Evolutionary conservation across 2,329 filamentous ascomycete genomes (phyloP).

Genomic region (Colletotrichum lini): DNA sequence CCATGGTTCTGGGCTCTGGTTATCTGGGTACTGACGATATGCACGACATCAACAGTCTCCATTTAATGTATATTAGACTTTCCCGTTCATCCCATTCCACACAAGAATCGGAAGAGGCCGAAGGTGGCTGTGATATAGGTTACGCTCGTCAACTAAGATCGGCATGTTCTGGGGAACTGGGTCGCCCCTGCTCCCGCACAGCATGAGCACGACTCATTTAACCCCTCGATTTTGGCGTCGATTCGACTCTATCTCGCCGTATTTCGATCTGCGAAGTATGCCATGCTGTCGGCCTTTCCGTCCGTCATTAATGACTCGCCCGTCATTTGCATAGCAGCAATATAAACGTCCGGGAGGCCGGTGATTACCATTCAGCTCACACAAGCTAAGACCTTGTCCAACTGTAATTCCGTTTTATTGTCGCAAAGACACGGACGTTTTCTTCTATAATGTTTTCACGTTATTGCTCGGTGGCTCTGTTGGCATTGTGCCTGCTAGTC

Average conservation of each 20-base stretch:
- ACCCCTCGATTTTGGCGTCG: background rate
- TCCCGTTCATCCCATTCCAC: background rate
- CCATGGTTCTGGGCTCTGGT: background rate
- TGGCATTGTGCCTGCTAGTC: background rate
- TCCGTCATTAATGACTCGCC: background rate
- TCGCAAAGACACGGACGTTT: background rate
- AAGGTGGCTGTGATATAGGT: background rate
- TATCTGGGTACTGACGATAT: background rate
- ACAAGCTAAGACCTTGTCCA: background rate
- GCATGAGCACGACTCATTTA: background rate
- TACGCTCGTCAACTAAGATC: background rate
- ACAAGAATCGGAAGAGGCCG: background rate
- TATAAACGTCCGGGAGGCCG: too few relatives aligned
- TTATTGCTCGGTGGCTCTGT: background rate
- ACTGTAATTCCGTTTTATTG: background rate
- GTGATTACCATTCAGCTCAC: too few relatives aligned
- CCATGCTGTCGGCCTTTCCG: background rate
- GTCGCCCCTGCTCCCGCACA: background rate
- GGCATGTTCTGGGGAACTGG: background rate
- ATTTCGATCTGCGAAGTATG: background rate
- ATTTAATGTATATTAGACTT: background rate
- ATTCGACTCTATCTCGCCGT: background rate
- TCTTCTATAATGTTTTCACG: constrained; percentile 1
- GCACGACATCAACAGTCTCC: background rate
- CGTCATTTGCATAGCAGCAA: background rate